These are phyloP conservation scores for Raffaelea arxii DNA, from an alignment of 2,329 filamentous ascomycete genomes.

Conservation along the genomic window DNA sequence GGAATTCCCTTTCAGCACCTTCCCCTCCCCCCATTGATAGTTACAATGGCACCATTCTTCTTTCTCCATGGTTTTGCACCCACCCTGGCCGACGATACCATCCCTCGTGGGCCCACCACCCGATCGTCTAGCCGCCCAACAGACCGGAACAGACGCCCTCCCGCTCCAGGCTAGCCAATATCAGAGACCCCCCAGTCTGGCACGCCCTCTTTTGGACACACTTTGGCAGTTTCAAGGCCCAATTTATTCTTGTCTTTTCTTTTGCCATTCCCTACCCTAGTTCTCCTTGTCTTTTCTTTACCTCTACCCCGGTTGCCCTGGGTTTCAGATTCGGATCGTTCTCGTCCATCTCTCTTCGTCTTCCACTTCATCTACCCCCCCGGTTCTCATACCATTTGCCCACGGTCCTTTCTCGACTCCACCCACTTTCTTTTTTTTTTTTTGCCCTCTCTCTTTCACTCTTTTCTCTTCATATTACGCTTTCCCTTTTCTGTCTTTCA, in stretches of 20 bases:
- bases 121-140: too few relatives aligned
- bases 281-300: constrained; percentile 12
- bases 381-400: constrained; percentile 11
- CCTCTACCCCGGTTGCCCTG: constrained; percentile 21
- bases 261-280: too few relatives aligned
- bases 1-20: too few relatives aligned
- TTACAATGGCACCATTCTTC: too few relatives aligned
- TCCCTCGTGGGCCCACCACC: too few relatives aligned
- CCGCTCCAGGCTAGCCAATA: constrained; percentile 43
- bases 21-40: too few relatives aligned
- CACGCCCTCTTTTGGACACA: constrained; percentile 39
- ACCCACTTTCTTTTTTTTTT: constrained; percentile 12
- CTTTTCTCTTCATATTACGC: constrained; percentile 1
- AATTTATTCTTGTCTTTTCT: too few relatives aligned
- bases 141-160: too few relatives aligned
- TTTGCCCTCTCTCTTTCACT: constrained; percentile 8
- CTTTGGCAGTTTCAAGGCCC: constrained; percentile 40
- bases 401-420: constrained; percentile 5
- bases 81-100: too few relatives aligned
- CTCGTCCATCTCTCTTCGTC: constrained; percentile 17
- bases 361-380: neutral
- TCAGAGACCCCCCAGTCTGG: constrained; percentile 30
- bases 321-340: constrained; percentile 9
- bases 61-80: too few relatives aligned
- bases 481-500: constrained; percentile 20